Evolutionary conservation across 2,329 filamentous ascomycete species (phyloP).

Genomic region (Xylariaceae sp.): DNA sequence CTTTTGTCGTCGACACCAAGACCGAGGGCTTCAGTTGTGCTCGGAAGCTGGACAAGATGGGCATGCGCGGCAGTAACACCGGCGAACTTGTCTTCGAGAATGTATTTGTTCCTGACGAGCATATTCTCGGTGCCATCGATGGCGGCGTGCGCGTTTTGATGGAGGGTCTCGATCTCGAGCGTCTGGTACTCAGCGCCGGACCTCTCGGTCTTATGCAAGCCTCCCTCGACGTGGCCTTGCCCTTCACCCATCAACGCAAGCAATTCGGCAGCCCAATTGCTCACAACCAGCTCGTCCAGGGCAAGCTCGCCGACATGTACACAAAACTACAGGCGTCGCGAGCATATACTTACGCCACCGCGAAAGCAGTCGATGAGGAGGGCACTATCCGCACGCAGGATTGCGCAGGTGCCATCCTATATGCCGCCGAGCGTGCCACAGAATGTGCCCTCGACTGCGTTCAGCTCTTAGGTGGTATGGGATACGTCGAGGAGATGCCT

Average conservation of each 20-base stretch:
- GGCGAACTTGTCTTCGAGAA: slow-evolving; percentile 88
- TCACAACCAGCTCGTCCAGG: slow-evolving; percentile 90
- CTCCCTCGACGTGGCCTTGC: slow-evolving; percentile 76
- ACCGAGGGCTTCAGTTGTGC: slow-evolving; percentile 77
- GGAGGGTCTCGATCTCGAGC: slow-evolving; percentile 92
- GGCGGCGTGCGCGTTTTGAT: slow-evolving; percentile 86
- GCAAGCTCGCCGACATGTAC: slow-evolving; percentile 94
- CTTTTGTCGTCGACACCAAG: slow-evolving; percentile 78
- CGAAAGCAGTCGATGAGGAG: slow-evolving; percentile 72
- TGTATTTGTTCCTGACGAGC: slow-evolving; percentile 81
- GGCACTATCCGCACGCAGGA: slow-evolving; percentile 77
- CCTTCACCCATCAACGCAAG: slow-evolving; percentile 82
- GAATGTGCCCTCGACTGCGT: slow-evolving; percentile 85
- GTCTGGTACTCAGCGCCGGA: slow-evolving; percentile 85
- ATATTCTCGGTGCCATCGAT: slow-evolving; percentile 76
- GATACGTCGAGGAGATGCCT: slow-evolving; percentile 92
- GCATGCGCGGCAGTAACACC: slow-evolving; percentile 95
- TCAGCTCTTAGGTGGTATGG: slow-evolving; percentile 90
- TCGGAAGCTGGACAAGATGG: slow-evolving; percentile 93
- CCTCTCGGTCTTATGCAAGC: slow-evolving; percentile 95
- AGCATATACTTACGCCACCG: slow-evolving; percentile 86
- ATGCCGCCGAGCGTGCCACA: slow-evolving; percentile 85
- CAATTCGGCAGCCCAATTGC: slow-evolving; percentile 87
- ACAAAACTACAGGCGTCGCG: slow-evolving; percentile 80
- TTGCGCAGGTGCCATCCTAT: slow-evolving; percentile 90